Base-by-base conservation (phyloP, 148 eudicot species). In the Rhododendron williamsianum region DNA sequence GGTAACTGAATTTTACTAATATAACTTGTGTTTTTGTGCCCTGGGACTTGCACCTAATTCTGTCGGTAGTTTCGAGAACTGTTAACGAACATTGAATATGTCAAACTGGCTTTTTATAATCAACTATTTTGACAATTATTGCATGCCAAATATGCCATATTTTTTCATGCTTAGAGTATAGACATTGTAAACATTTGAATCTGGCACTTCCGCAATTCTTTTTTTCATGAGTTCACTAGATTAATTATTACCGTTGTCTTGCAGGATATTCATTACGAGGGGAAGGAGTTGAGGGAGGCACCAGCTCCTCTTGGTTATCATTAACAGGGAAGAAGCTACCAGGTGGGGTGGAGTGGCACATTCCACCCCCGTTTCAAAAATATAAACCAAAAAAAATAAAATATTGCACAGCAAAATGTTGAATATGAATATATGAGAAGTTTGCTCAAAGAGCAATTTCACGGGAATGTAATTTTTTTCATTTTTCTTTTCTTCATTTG, bases 251-350 rank as follows among this genome's bases (percentile, higher is more conserved):
- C 86, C 52, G 21, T 80, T 81, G 46, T 46, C 15, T 69, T 87
- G 87, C 97, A 95, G 98, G 98, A 95, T 88, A 89, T 95, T 76
- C 94, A 93, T 78, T 93, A 52, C 85, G 90, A 93, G 86, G 98
- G 98, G 52, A 93, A 88, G 92, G 86, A 91, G 79, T 87, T 95
- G 88, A 90, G 89, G 82, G 92, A 95, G 38, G 90, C 95, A 74
- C 92, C 97, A 73, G 97, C 98, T 87, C 98, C 97, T 23, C 46
- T 93, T 65, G 97, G 94, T 63, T 95, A 95, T 80, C 98, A 90
- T 82, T 95, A 85, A 91, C 9, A 60, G 60, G 49, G 49, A 9
- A 7, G 49, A 11, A 46, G 11, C 49, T 9, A 46, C 9, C 49
- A 46, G 9, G 49, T 46, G 49, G 49, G 49, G 10, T 1, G 49